Evolutionary conservation across 139 green algal genomes (phyloP), one percentile per base, ranked within the genome.

Genomic region (Tetradesmus obliquus): DNA sequence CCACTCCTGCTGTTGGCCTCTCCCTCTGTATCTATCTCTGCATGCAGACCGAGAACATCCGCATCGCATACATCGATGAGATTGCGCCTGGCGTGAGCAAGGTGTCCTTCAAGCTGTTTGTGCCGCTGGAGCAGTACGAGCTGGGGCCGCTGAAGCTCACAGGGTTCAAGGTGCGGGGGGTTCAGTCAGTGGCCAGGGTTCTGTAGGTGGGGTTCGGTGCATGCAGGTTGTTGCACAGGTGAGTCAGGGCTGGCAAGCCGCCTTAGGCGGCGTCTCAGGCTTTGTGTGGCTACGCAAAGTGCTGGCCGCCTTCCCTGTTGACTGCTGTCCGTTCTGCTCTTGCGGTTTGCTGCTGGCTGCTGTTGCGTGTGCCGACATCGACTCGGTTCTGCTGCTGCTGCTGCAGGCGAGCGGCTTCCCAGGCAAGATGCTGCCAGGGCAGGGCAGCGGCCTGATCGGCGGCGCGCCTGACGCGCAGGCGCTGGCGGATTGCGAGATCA

Each of bases 31-130:
- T 45, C 32, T 45, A 45, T 45, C 32, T 86, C 74, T 12, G 7
- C 15, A 58, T 79, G n/a, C 79, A 86, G 88, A 91, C 88, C 4
- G 88, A 86, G 15, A 86, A 91, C 79, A 87, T 87, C 57, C 90
- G 90, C 83, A 92, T 90, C 55, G 90, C 90, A 4, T 90, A 92
- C 84, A 87, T 92, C 24, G 90, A 90, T 55, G 90, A 90, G 83
- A 86, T 92, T 24, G 62, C 83, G 32, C 83, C 90, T 17, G 90
- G 90, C 12, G 85, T 24, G 12, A 92, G 89, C 62, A 55, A 71
- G 8, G 89, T 92, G 5, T 5, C 4, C 80, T 92, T 92, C 88
- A 91, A 87, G 79, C 88, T 91, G 13, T 87, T 87, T 79, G 88
- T 91, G 5, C 84, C 84, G 5, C 17, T 81, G 62, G 84, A 89